These are phyloP conservation scores for Podospora fimiseda DNA, from an alignment of 495 filamentous ascomycete genomes.

Conservation along the genomic window DNA sequence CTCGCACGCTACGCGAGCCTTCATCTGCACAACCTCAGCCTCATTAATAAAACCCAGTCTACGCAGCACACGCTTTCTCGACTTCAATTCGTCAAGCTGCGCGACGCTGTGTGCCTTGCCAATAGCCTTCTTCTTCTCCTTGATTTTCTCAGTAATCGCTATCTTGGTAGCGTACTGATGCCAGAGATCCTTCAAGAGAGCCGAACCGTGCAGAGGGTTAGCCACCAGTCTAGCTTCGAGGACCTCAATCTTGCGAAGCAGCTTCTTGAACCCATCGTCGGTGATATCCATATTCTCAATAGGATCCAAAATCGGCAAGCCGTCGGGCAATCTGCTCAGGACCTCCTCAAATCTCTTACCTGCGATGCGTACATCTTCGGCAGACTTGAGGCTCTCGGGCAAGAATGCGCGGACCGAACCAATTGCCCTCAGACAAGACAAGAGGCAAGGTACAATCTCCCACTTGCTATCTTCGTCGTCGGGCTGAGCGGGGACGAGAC, in stretches of 20 bases:
- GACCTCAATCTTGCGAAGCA: constrained; percentile 93
- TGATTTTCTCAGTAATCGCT: constrained; percentile 68
- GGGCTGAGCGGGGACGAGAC: constrained; percentile 17
- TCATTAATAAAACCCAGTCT: constrained; percentile 96
- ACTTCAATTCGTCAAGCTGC: constrained; percentile 93
- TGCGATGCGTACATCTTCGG: constrained; percentile 56
- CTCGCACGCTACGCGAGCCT: constrained; percentile 94
- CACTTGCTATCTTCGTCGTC: constrained; percentile 47
- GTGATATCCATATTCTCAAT: constrained; percentile 91
- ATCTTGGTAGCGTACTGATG: constrained; percentile 78
- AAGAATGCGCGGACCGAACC: constrained; percentile 72
- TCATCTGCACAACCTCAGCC: constrained; percentile 85
- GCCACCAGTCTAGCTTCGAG: constrained; percentile 83
- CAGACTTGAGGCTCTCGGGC: constrained; percentile 61
- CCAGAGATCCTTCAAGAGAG: constrained; percentile 72
- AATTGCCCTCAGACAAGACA: constrained; percentile 76
- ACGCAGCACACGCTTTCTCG: constrained; percentile 89
- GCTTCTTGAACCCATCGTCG: constrained; percentile 87
- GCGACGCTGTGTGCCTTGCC: constrained; percentile 72
- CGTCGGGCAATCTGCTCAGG: constrained; percentile 82
- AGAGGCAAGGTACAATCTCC: constrained; percentile 77
- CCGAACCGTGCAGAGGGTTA: constrained; percentile 86
- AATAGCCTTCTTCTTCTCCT: constrained; percentile 80
- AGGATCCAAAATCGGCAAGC: constrained; percentile 79
- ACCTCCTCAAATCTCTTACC: constrained; percentile 65